phyloP scores from a whole-genome alignment of 805 yeast species.

The Candida pini region DNA sequence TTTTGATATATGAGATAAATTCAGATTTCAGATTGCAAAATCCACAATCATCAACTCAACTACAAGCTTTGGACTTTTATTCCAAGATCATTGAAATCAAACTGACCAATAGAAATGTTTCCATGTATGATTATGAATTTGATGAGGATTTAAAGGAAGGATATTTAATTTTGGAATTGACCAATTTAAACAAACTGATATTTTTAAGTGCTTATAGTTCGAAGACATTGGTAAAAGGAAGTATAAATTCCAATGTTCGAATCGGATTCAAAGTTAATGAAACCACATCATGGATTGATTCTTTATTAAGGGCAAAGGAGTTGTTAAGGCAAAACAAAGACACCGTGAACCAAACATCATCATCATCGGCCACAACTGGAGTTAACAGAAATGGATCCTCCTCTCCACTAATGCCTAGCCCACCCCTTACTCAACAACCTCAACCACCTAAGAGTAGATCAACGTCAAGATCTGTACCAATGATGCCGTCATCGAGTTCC shows the following conservation, averaged over 20 bases:
- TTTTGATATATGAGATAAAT: constrained; percentile 30
- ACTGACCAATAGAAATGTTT: constrained; percentile 48
- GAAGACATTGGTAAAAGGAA: constrained; percentile 26
- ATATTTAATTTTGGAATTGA: constrained; percentile 57
- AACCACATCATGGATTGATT: constrained; percentile 61
- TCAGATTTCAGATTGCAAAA: constrained; percentile 25
- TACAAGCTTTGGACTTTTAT: constrained; percentile 39
- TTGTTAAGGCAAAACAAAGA: constrained; percentile 33
- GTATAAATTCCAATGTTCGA: constrained; percentile 27
- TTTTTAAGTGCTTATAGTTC: constrained; percentile 44
- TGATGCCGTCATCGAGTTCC: background rate
- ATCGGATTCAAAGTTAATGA: constrained; percentile 39
- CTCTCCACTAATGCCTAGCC: too few species aligned
- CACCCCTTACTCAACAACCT: too few species aligned
- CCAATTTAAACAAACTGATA: constrained; percentile 50
- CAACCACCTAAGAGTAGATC: constrained; percentile 1
- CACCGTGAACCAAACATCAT: background rate
- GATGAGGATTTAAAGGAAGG: constrained; percentile 55
- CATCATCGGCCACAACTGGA: constrained; percentile 4
- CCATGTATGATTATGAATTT: constrained; percentile 78
- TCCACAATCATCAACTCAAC: constrained; percentile 27
- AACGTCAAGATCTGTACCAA: constrained; percentile 2
- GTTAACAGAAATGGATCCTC: too few species aligned
- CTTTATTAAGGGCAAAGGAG: constrained; percentile 61
- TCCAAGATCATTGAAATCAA: constrained; percentile 34